Conservation (phyloP, 768 basidiomycete genomes). For the Pleurotus sapidus region DNA sequence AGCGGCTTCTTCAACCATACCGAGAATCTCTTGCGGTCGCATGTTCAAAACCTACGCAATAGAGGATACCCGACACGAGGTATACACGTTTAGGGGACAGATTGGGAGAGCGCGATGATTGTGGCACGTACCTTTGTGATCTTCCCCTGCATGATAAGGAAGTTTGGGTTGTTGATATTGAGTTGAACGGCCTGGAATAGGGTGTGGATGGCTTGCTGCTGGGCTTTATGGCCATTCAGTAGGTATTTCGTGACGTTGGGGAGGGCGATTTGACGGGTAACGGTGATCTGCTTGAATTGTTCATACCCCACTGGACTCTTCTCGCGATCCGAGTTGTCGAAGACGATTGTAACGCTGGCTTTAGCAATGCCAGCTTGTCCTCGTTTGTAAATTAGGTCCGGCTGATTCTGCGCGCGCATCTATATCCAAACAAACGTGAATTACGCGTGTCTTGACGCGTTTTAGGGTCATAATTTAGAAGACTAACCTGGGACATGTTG, state of each 20-base stretch:
- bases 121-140: slow-evolving; percentile 80
- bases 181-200: slow-evolving; percentile 96
- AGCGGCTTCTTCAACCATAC: slow-evolving; percentile 98
- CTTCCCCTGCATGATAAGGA: slow-evolving; percentile 99
- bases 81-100: background rate
- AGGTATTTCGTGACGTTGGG: slow-evolving; percentile 95
- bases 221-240: slow-evolving; percentile 91
- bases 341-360: slow-evolving; percentile 97
- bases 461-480: background rate
- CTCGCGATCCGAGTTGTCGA: slow-evolving; percentile 90
- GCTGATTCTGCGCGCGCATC: slow-evolving; percentile 95
- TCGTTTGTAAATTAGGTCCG: slow-evolving; percentile 98
- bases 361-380: slow-evolving; percentile 97
- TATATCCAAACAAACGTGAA: slow-evolving; percentile 25
- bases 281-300: slow-evolving; percentile 84
- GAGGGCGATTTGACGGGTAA: slow-evolving; percentile 92
- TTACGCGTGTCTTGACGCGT: slow-evolving; percentile 8
- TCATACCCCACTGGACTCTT: slow-evolving; percentile 84
- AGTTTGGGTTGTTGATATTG: slow-evolving; percentile 99
- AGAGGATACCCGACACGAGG: background rate
- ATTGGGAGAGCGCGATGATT: background rate
- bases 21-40: slow-evolving; percentile 95
- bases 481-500: slow-evolving; percentile 87
- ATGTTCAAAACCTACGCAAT: slow-evolving; percentile 80
- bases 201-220: slow-evolving; percentile 80